Conservation (phyloP, 805 yeast species). For the Pichia deserticola region DNA sequence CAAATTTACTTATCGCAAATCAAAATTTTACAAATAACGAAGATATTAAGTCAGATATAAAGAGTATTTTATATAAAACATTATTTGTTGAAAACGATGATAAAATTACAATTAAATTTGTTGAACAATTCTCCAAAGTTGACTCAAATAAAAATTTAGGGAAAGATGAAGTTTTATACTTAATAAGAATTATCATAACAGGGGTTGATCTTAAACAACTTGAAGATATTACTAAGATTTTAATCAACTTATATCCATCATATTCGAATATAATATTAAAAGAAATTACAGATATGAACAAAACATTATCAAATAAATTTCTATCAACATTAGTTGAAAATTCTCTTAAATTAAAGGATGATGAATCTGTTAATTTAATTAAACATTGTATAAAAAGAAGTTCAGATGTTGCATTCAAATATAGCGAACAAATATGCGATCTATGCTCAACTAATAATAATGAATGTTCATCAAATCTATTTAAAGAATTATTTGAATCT, state of each 20-base stretch:
- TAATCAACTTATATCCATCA: constrained; percentile 33
- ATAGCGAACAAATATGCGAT: constrained; percentile 29
- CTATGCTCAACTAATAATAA: neutral
- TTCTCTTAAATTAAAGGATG: constrained; percentile 16
- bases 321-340: constrained; percentile 33
- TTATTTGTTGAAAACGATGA: constrained; percentile 23
- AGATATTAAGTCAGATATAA: neutral
- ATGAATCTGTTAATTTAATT: constrained; percentile 37
- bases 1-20: constrained; percentile 14
- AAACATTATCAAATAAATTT: constrained; percentile 46
- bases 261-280: constrained; percentile 38
- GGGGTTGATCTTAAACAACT: constrained; percentile 32
- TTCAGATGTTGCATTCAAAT: constrained; percentile 48
- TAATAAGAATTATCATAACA: constrained; percentile 27
- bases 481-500: constrained; percentile 27
- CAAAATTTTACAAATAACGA: neutral
- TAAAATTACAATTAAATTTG: constrained; percentile 22
- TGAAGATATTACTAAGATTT: constrained; percentile 41
- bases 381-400: constrained; percentile 44
- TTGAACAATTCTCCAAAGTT: constrained; percentile 26
- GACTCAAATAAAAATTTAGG: constrained; percentile 9
- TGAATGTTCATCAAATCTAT: neutral
- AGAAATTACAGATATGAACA: constrained; percentile 43
- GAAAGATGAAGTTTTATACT: constrained; percentile 20
- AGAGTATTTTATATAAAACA: constrained; percentile 19